Evolutionary conservation across 1,284 basidiomycete species (phyloP), one percentile per base, ranked within the genome.

Genomic region (Ustilago trichophora): DNA sequence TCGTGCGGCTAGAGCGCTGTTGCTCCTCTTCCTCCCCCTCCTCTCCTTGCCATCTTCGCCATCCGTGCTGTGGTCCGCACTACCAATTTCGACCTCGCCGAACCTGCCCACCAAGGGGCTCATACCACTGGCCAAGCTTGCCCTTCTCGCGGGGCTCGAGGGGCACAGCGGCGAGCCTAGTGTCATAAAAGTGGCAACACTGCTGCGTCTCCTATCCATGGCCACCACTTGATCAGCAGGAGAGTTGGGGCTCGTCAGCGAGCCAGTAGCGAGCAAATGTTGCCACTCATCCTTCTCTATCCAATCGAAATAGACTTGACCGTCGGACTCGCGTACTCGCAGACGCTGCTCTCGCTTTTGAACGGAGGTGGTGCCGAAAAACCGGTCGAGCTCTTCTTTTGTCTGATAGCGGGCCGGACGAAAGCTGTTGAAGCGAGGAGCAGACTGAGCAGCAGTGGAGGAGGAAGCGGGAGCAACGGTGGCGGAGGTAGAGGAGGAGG

Each of bases 371-470:
- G 43, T 51, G n/a, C 72, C 72, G 40, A 74, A 74, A 36, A 74
- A 63, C 2, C 52, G 46, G 15, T 74, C 72, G 33, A 74, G 41
- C 19, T 72, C 56, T 40, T 71, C 72, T 27, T 63, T 53, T 21
- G 60, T 71, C 22, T 72, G 60, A 26, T 66, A 72, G 13, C 57
- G 55, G 22, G 63, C 22, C 4, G 72, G 72, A 16, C 72, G 63
- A 32, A 74, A 74, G 46, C 72, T 55, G 27, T 25, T 42, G 25
- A 33, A 48, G n/a, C 36, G 45, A 24, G 41, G 42, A 16, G 37
- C 33, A 32, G n/a, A 34, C 31, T 6, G 31, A 4, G 32, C 3
- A n/a, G 35, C 8, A 5, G 48, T 25, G 26, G 29, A 22, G n/a
- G 15, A 25, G 9, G 33, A 2, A 13, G 27, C 16, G 13, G 42